Conservation (phyloP, 2,329 filamentous ascomycete genomes). For the Alternaria sp. region DNA sequence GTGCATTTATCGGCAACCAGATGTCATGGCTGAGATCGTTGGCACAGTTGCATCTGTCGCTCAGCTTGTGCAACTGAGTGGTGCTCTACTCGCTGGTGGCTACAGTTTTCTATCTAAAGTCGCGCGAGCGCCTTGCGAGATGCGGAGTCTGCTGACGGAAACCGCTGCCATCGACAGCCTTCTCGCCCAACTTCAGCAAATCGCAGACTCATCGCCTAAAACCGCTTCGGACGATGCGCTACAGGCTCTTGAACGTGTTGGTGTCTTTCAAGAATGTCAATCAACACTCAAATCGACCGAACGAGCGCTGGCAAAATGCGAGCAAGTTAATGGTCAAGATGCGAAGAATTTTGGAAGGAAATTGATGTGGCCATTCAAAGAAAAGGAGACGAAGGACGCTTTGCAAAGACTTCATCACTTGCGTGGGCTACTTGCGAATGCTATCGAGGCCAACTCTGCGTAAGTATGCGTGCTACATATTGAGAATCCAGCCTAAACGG, state of each 20-base stretch:
- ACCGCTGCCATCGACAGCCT: conserved; percentile 23
- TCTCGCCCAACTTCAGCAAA: conserved; percentile 16
- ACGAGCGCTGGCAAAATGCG: conserved; percentile 15
- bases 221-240: conserved; percentile 8
- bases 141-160: conserved; percentile 21
- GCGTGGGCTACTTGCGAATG: conserved; percentile 15
- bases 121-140: conserved; percentile 16
- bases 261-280: conserved; percentile 14
- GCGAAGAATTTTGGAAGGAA: conserved; percentile 14
- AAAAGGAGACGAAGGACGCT: conserved; percentile 23
- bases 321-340: conserved; percentile 17
- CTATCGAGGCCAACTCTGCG: conserved; percentile 15
- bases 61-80: conserved; percentile 19
- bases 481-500: neutral
- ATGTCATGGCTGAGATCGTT: conserved; percentile 9
- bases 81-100: conserved; percentile 18
- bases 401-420: conserved; percentile 14
- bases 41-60: conserved; percentile 15
- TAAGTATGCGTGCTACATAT: neutral
- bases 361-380: conserved; percentile 23
- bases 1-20: neutral
- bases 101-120: conserved; percentile 23
- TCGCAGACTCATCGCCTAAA: conserved; percentile 9
- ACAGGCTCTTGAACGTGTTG: conserved; percentile 2
- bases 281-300: conserved; percentile 8